phyloP scores from a whole-genome alignment of 2,329 filamentous ascomycete species.

The Xylaria sp. region DNA sequence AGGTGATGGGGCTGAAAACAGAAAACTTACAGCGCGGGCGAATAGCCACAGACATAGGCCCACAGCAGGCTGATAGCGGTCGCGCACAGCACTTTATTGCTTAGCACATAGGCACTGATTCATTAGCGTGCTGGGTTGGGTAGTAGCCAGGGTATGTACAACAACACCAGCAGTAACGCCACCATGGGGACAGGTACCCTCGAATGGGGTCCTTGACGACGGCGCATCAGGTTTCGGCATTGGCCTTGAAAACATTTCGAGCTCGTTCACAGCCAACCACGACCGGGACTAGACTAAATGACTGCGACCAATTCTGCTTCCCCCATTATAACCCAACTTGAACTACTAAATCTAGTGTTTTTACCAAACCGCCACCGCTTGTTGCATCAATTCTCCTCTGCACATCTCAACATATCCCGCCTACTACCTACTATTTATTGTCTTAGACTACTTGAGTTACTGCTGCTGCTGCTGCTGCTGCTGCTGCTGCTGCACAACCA shows the following conservation, averaged over 20 bases:
- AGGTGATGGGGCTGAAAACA: slow-evolving; percentile 5
- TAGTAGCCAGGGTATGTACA: slow-evolving; percentile 8
- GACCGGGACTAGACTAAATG: slow-evolving; percentile 27
- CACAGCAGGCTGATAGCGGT: neutral
- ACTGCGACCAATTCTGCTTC: slow-evolving; percentile 34
- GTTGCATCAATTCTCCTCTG: slow-evolving; percentile 22
- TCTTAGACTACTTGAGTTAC: neutral
- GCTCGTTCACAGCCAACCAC: slow-evolving; percentile 39
- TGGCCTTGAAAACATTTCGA: slow-evolving; percentile 48
- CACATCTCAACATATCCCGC: neutral
- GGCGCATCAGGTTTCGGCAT: slow-evolving; percentile 33
- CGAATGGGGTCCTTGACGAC: slow-evolving; percentile 25
- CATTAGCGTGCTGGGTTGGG: neutral
- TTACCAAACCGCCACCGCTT: slow-evolving; percentile 27
- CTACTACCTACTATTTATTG: no score
- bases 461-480: no score
- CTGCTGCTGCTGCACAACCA: no score
- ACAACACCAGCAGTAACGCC: slow-evolving; percentile 2
- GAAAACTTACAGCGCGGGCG: neutral
- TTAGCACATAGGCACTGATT: slow-evolving; percentile 3
- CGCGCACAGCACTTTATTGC: neutral
- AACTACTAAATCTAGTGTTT: slow-evolving; percentile 19
- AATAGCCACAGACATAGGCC: neutral
- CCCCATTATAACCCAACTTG: slow-evolving; percentile 26
- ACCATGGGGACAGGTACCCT: slow-evolving; percentile 24